Evolutionary conservation across 2,329 filamentous ascomycete genomes (phyloP).

Genomic region (Myriosclerotinia duriaeana): DNA sequence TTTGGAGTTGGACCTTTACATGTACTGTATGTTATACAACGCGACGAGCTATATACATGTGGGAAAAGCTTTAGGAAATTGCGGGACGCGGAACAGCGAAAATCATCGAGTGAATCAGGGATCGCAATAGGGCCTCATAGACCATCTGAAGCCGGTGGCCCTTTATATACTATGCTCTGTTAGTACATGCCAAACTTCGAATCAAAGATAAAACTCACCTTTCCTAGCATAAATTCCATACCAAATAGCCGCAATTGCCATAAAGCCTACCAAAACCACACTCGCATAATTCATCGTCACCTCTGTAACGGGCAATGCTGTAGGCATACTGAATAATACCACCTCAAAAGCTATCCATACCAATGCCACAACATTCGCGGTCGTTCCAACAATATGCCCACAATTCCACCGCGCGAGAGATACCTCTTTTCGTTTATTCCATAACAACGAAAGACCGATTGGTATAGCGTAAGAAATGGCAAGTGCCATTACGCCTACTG

Average conservation of each 20-base stretch:
- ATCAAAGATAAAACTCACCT: constrained; percentile 42
- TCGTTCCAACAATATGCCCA: constrained; percentile 59
- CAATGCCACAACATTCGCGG: constrained; percentile 57
- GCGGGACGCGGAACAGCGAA: neutral
- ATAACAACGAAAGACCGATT: constrained; percentile 65
- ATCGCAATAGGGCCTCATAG: constrained; percentile 13
- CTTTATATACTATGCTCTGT: constrained; percentile 30
- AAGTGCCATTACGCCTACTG: constrained; percentile 69
- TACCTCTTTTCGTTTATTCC: constrained; percentile 56
- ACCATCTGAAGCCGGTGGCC: constrained; percentile 33
- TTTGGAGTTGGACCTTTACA: neutral
- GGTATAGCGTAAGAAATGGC: constrained; percentile 74
- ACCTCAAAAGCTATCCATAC: constrained; percentile 59
- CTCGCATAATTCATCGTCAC: constrained; percentile 55
- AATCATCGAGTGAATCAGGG: neutral
- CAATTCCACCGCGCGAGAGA: constrained; percentile 57
- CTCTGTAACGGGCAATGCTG: constrained; percentile 55
- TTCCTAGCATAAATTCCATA: constrained; percentile 52
- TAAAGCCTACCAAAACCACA: constrained; percentile 57
- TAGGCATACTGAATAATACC: constrained; percentile 64
- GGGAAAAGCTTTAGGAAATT: neutral
- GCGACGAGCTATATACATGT: neutral
- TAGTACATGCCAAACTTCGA: neutral
- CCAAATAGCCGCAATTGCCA: constrained; percentile 51
- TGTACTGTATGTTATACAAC: neutral